Conservation (phyloP, 2,329 filamentous ascomycete species). For the Aspergillus pseudoglaucus region DNA sequence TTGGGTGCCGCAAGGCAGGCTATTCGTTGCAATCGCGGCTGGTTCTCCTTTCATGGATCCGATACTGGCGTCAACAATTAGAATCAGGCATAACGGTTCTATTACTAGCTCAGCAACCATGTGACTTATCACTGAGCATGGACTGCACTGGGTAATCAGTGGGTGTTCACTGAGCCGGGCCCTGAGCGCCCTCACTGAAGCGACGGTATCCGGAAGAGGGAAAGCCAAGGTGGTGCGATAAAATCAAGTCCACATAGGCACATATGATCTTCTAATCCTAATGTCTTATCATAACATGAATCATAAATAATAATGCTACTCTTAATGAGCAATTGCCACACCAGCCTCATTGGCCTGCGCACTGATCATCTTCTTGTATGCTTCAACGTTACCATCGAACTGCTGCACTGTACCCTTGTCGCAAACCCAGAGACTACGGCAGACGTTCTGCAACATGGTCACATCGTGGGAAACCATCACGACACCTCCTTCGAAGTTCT, state of each 20-base stretch:
- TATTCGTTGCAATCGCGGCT: too few relatives aligned
- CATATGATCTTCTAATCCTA: conserved; percentile 1
- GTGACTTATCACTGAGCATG: too few relatives aligned
- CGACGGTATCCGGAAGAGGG: not conserved
- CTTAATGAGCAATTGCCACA: conserved; percentile 50
- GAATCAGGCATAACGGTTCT: too few relatives aligned
- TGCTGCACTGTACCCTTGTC: conserved; percentile 91
- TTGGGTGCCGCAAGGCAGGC: too few relatives aligned
- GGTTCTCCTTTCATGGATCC: too few relatives aligned
- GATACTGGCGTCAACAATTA: too few relatives aligned
- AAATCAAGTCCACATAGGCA: conserved; percentile 8
- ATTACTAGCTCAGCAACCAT: too few relatives aligned
- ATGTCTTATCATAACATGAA: not conserved
- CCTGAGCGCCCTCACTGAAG: conserved; percentile 4
- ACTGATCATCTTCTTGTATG: conserved; percentile 94
- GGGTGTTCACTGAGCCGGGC: conserved; percentile 1
- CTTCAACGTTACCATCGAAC: conserved; percentile 89
- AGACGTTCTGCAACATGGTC: conserved; percentile 95
- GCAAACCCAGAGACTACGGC: conserved; percentile 92
- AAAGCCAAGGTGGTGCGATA: conserved; percentile 2
- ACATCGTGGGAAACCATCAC: conserved; percentile 99
- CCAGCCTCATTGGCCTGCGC: conserved; percentile 83
- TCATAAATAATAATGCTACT: conserved; percentile 2
- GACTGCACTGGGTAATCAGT: too few relatives aligned
- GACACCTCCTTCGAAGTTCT: conserved; percentile 86